Evolutionary conservation across 208 protist species (phyloP), one percentile per base, ranked within the genome.

Genomic region (Acanthamoeba triangularis): DNA sequence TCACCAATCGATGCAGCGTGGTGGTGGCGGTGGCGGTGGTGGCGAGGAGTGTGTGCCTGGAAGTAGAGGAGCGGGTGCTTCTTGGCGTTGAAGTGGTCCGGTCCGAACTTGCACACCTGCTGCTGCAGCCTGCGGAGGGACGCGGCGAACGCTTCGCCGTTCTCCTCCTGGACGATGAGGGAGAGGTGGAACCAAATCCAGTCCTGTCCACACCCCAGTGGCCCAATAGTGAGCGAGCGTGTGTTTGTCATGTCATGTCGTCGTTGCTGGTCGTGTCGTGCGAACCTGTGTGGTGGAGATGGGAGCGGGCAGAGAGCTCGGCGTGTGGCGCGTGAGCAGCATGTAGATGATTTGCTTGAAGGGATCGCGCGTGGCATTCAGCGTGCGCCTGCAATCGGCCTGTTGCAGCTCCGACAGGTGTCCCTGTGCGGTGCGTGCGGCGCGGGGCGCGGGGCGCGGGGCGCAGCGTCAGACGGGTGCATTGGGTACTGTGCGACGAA

Each of bases 21-120:
- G 37, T 41, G 37, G 37, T 41, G 37, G 37, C 3, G 37, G 37
- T 41, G 37, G 37, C 3, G 37, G 49, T 54, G 49, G 14, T 10
- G 13, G 49, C 6, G 49, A 8, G 49, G 0, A 6, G 10, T 18
- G 49, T 3, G 10, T 54, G 72, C 84, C 84, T 91, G 84, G 84
- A 91, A 91, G 84, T 91, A 91, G 47, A 91, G 84, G 5, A 91
- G 59, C 11, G 84, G 84, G 33, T 91, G 56, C 59, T 69, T 91
- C 35, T 41, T 91, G 28, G 56, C 59, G 56, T 69, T 91, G 56
- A 91, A 91, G 56, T 91, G 84, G 18, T 63, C 84, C 3, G 49
- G 56, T 44, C 84, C 84, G 37, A 72, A 91, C 56, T 69, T 91
- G 84, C 54, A 52, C 84, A 91, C 84, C 54, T 72, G 59, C 35